These are phyloP conservation scores for Trichoderma cornu-damae DNA, from an alignment of 2,329 filamentous ascomycete genomes.

Conservation along the genomic window DNA sequence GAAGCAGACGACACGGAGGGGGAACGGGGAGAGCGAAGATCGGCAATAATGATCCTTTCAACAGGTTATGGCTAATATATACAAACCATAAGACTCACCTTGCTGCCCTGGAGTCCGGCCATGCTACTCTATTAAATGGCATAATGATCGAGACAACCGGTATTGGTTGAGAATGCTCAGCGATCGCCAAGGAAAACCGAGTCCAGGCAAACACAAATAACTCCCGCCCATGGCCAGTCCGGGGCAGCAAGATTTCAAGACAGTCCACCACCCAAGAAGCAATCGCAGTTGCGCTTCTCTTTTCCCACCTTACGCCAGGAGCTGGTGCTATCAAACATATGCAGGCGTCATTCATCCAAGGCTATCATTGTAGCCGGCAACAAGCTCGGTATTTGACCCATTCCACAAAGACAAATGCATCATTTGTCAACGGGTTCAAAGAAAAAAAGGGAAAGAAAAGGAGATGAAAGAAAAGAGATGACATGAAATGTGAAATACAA, in stretches of 20 bases:
- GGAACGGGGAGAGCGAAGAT: neutral
- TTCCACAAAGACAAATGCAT: constrained; percentile 21
- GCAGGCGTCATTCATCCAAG: constrained; percentile 33
- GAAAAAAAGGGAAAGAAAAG: constrained; percentile 17
- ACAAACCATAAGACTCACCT: constrained; percentile 50
- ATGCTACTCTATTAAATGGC: constrained; percentile 29
- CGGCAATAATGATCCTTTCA: constrained; percentile 15
- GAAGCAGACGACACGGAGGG: neutral
- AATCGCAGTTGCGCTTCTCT: constrained; percentile 25
- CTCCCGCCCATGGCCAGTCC: constrained; percentile 31
- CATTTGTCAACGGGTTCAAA: constrained; percentile 10
- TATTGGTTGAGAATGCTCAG: constrained; percentile 19
- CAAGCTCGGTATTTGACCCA: constrained; percentile 22
- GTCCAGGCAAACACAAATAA: constrained; percentile 30
- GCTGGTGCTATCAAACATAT: constrained; percentile 27
- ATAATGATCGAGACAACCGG: constrained; percentile 20
- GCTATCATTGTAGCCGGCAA: constrained; percentile 27
- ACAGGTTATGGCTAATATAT: constrained; percentile 42
- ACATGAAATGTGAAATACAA: neutral
- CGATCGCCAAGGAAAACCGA: constrained; percentile 23
- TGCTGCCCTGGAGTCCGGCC: constrained; percentile 46
- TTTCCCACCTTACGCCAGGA: constrained; percentile 32
- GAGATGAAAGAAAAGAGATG: neutral
- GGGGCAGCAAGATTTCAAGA: constrained; percentile 33
- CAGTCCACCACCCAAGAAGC: constrained; percentile 19